Percentiles rank a stretch among this genome's conserved stretches.
These are phyloP conservation scores for Cymodocea nodosa DNA, from an alignment of 116 monocot genomes.

Conservation along the genomic window DNA sequence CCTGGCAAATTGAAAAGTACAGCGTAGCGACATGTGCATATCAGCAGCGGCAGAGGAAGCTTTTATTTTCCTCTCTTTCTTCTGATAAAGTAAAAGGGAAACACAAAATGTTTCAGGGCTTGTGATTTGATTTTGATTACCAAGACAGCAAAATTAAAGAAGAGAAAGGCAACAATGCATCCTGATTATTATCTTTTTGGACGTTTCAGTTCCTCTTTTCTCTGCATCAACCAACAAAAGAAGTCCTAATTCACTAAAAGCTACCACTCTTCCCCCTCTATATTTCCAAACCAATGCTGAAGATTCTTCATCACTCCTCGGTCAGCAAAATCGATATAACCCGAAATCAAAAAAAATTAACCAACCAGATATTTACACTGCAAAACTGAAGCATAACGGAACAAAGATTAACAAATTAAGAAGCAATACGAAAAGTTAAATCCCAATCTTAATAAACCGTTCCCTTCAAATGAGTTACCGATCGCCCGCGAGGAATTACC, in stretches of 20 bases:
- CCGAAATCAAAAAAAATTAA: not conserved
- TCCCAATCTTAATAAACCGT: not conserved
- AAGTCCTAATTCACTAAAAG: not conserved
- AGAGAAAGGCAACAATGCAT: not conserved
- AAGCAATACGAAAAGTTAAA: not conserved
- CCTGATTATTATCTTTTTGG: not conserved
- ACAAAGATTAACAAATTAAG: too few relatives aligned
- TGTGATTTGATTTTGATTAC: not conserved
- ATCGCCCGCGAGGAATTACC: not conserved
- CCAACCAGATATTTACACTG: not conserved
- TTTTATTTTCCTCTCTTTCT: not conserved
- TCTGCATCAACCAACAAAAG: too few relatives aligned
- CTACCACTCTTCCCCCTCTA: not conserved
- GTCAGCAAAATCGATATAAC: not conserved
- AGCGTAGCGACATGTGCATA: not conserved
- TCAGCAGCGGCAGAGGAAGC: not conserved
- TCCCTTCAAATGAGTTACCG: not conserved
- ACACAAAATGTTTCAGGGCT: not conserved
- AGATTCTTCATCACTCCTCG: not conserved
- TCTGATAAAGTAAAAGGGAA: not conserved
- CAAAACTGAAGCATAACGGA: too few relatives aligned
- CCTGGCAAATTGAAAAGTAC: not conserved
- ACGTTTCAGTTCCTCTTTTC: too few relatives aligned
- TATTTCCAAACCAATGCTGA: not conserved
- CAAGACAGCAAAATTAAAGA: not conserved